Conservation (phyloP, 305 asterid genomes). For the Fraxinus greggii region DNA sequence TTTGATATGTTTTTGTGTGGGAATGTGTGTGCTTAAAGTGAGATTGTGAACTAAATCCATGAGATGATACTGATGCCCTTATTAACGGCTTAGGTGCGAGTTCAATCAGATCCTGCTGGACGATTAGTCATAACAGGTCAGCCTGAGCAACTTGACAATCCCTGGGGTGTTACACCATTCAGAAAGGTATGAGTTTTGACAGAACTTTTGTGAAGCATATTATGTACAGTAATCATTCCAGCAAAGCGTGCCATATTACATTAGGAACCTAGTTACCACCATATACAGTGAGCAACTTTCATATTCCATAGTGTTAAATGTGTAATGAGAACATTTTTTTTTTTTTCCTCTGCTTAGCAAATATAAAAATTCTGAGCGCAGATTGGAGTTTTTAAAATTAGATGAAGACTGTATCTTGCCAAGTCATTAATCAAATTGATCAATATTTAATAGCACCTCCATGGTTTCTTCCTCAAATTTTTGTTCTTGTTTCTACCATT, state of each 20-base stretch:
- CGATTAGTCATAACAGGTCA: conserved; percentile 53
- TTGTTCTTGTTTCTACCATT: neutral
- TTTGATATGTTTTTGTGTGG: neutral
- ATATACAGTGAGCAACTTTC: neutral
- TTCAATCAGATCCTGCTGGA: conserved; percentile 58
- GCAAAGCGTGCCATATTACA: neutral
- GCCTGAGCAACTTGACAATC: conserved; percentile 56
- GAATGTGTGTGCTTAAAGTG: neutral
- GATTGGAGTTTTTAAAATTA: neutral
- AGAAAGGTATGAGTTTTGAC: conserved; percentile 31
- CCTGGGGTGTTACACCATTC: conserved; percentile 53
- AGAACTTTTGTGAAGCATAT: neutral
- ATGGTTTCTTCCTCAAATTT: neutral
- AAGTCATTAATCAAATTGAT: neutral
- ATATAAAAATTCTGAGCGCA: neutral
- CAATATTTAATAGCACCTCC: neutral
- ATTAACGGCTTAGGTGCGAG: conserved; percentile 30
- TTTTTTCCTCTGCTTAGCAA: neutral
- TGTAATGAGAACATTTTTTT: neutral
- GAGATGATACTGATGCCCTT: neutral
- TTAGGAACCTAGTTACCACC: neutral
- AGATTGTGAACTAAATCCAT: neutral
- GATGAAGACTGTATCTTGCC: neutral
- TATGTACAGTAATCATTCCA: neutral
- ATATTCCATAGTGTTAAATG: neutral